Conservation (phyloP, 1,284 basidiomycete species). For the Marasmius tenuissimus region DNA sequence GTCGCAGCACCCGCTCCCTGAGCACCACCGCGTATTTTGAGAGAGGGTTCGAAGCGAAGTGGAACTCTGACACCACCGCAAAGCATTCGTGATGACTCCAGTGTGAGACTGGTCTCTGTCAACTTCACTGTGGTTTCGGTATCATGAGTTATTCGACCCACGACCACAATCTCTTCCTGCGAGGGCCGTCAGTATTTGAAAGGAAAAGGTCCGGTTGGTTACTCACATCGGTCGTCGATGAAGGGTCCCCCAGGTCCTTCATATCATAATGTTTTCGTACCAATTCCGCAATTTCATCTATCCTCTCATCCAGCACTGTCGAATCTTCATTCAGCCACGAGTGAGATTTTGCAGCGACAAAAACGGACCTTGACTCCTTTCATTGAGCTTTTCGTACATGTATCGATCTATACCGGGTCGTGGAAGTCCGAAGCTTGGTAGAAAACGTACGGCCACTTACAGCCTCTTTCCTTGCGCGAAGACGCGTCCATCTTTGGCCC, state of each 20-base stretch:
- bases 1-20: constrained; percentile 69
- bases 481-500: constrained; percentile 43
- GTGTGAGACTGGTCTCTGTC: constrained; percentile 67
- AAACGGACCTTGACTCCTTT: constrained; percentile 73
- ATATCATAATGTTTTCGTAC: constrained; percentile 72
- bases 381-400: constrained; percentile 89
- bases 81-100: constrained; percentile 82
- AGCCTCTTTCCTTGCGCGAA: constrained; percentile 47
- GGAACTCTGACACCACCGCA: constrained; percentile 73
- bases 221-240: constrained; percentile 67
- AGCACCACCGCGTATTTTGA: constrained; percentile 68
- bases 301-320: constrained; percentile 76
- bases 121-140: constrained; percentile 67
- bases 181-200: constrained; percentile 8
- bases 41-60: constrained; percentile 65
- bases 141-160: constrained; percentile 82
- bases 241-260: constrained; percentile 76
- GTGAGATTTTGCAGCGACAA: background rate
- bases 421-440: background rate
- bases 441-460: constrained; percentile 39
- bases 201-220: background rate
- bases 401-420: constrained; percentile 66
- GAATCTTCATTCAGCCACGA: background rate
- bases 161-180: constrained; percentile 73
- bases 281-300: constrained; percentile 80